Conservation (phyloP, 1,139 yeast species). For the Diutina neorugosa region DNA sequence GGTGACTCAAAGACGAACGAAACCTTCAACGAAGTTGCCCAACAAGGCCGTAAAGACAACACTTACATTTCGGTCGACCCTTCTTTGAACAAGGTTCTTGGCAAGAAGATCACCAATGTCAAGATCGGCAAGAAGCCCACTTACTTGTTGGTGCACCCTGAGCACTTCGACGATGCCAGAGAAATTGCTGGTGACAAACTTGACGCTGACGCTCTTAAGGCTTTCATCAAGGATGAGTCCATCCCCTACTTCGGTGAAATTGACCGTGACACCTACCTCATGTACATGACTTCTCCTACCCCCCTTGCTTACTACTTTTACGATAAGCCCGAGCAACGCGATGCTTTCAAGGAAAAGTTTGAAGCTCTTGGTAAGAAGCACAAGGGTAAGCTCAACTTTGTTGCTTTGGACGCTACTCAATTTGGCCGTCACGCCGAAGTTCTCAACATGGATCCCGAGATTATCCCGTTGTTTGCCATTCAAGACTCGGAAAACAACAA, state of each 20-base stretch:
- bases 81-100: constrained; percentile 6
- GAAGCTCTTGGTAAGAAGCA: constrained; percentile 54
- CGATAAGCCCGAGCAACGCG: constrained; percentile 56
- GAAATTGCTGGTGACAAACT: constrained; percentile 13
- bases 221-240: constrained; percentile 56
- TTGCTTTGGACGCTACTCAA: constrained; percentile 69
- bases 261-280: constrained; percentile 66
- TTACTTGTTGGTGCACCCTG: constrained; percentile 34
- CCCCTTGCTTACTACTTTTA: constrained; percentile 89
- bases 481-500: constrained; percentile 58
- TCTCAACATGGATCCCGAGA: constrained; percentile 68
- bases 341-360: constrained; percentile 38
- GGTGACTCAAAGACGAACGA: not conserved
- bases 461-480: constrained; percentile 84
- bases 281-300: constrained; percentile 56
- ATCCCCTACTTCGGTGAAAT: constrained; percentile 89
- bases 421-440: constrained; percentile 86
- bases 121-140: constrained; percentile 28
- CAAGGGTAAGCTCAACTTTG: constrained; percentile 80
- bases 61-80: constrained; percentile 15
- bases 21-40: not conserved
- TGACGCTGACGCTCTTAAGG: constrained; percentile 24
- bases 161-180: constrained; percentile 19
- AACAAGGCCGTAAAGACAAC: not conserved
- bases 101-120: not conserved